phyloP scores from a whole-genome alignment of 352 stramenopile genomes.

The Phytophthora pseudosyringae region DNA sequence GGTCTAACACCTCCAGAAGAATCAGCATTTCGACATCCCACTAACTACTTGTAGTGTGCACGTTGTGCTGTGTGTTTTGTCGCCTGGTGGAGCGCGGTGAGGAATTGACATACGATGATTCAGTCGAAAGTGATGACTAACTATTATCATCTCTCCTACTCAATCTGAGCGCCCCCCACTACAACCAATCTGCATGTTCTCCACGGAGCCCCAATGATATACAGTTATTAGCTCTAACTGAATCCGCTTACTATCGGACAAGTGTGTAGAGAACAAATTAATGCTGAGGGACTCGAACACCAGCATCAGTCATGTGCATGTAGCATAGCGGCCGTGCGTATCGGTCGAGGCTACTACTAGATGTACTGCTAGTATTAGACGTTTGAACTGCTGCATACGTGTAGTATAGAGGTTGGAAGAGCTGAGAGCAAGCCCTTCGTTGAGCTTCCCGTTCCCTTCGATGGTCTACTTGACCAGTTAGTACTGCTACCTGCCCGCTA shows the following conservation, averaged over 20 bases:
- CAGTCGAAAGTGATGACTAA: slow-evolving; percentile 57
- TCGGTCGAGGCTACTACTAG: too few species aligned
- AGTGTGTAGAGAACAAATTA: slow-evolving; percentile 48
- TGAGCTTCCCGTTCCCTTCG: too few species aligned
- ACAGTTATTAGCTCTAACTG: slow-evolving; percentile 92
- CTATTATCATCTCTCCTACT: slow-evolving; percentile 76
- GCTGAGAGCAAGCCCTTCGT: too few species aligned
- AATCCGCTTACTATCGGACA: slow-evolving; percentile 76
- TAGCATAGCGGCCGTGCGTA: too few species aligned
- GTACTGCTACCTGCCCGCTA: too few species aligned
- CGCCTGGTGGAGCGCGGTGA: slow-evolving; percentile 31
- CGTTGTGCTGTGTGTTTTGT: slow-evolving; percentile 13
- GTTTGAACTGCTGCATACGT: too few species aligned
- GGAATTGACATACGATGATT: slow-evolving; percentile 51
- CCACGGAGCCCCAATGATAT: slow-evolving; percentile 61
- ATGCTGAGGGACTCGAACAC: slow-evolving; percentile 48
- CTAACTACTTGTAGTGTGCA: slow-evolving; percentile 6
- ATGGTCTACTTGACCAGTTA: too few species aligned
- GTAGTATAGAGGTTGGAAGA: too few species aligned
- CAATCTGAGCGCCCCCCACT: slow-evolving; percentile 58
- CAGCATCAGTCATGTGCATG: neutral
- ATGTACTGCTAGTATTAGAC: too few species aligned
- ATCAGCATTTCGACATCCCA: slow-evolving; percentile 84
- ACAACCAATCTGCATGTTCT: slow-evolving; percentile 8
- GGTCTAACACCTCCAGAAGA: slow-evolving; percentile 61